Base-by-base conservation (phyloP, 257 asterid species). In the Solanum gandarillasii region DNA sequence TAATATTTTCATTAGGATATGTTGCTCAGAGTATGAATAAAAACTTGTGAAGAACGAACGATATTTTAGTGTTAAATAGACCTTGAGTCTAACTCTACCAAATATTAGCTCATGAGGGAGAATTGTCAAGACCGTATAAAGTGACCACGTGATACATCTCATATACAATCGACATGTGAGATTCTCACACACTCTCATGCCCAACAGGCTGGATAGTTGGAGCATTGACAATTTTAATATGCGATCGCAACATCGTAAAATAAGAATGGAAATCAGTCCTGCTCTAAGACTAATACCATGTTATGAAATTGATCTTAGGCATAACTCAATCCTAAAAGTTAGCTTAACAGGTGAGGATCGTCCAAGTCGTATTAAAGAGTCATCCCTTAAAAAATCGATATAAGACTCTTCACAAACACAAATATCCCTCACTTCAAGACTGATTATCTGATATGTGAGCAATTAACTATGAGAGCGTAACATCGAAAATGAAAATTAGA, bases 1-100 rank as follows among this genome's bases (percentile, higher is more conserved):
- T 16, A 31, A 31, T 14, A 32, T 31, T 21, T 71, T 32, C 78
- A 14, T 20, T 72, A 70, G 76, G 39, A 70, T 14, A 32, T 71
- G 23, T 16, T 16, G 78, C 41, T 31, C 25, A 31, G 39, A 16
- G 25, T 32, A 16, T 71, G 78, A 32, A 71, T 32, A 29, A 29
- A 68, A 68, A 12, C 35, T 67, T 67, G 73, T 67, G 73, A 25
- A 67, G 4, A 32, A 41, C 5, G 25, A 41, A 41, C 6, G 29
- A 25, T 2, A 13, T 7, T 41, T 67, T 25, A 25, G 21, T 27
- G 21, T 67, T 67, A 67, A 67, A 67, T 67, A 1, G 35, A 27
- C 1, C 13, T 67, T 2, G 25, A 14, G 0, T 1, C 9, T 67
- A 67, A 27, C 20, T 27, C 2, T n/a, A 12, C 0, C 9, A 0